Evolutionary conservation across 1,284 basidiomycete genomes (phyloP).

Genomic region (Sporisorium exsertum): DNA sequence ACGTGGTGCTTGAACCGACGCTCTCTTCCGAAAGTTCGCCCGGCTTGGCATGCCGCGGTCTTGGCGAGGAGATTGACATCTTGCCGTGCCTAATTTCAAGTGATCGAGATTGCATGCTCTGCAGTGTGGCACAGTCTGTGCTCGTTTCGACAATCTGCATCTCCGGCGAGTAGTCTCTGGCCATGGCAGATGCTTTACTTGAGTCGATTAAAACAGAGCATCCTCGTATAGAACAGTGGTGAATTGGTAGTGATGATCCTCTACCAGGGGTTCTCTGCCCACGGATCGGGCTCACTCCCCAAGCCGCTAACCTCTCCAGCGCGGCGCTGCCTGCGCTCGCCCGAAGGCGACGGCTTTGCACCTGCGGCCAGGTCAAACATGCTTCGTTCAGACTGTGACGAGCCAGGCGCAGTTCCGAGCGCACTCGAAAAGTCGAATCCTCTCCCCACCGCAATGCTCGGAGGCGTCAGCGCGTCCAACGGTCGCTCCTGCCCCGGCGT

Average conservation of each 20-base stretch:
- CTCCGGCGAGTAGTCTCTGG: no score
- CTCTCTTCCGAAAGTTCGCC: not conserved
- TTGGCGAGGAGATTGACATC: not conserved
- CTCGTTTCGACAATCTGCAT: not conserved
- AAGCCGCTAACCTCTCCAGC: conserved; percentile 9
- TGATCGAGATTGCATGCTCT: not conserved
- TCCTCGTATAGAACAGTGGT: not conserved
- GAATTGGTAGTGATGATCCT: no score
- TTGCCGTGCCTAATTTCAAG: not conserved
- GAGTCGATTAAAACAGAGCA: not conserved
- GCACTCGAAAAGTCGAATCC: conserved; percentile 32
- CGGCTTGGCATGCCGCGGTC: conserved; percentile 26
- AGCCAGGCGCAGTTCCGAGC: conserved; percentile 8
- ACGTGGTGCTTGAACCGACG: conserved; percentile 10
- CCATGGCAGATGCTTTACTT: not conserved
- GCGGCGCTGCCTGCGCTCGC: conserved; percentile 28
- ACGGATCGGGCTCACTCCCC: conserved; percentile 30
- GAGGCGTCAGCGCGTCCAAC: conserved; percentile 31
- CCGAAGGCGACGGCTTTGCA: conserved; percentile 18
- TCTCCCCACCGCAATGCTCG: conserved; percentile 30
- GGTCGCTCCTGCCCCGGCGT: conserved; percentile 16
- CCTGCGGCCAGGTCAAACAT: conserved; percentile 17
- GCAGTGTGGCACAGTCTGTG: not conserved
- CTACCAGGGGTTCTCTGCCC: conserved; percentile 53
- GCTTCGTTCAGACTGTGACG: conserved; percentile 23